A percentile compares a stretch with the other conserved stretches of the same genome.
phyloP scores from a whole-genome alignment of 441 rosid species.

The Aleurites moluccanus region DNA sequence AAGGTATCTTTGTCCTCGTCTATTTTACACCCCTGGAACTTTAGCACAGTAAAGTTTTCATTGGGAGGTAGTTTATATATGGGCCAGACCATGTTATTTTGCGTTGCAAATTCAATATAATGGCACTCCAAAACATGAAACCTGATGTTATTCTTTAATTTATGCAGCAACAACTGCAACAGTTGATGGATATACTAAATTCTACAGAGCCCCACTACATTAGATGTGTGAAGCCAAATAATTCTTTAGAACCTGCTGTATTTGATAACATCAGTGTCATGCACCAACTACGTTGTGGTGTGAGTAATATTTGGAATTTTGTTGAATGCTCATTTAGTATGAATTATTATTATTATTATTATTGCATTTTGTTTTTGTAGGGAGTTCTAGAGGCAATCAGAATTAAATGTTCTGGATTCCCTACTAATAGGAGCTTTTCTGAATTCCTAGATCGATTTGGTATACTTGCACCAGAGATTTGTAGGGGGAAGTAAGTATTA shows the following conservation, averaged over 20 bases:
- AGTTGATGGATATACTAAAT: slow-evolving; percentile 82
- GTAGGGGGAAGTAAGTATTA: slow-evolving; percentile 54
- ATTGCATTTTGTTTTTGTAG: slow-evolving; percentile 40
- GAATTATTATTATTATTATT: slow-evolving; percentile 8
- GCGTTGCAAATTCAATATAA: slow-evolving; percentile 9
- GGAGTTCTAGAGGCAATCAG: slow-evolving; percentile 97
- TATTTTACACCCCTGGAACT: slow-evolving; percentile 14
- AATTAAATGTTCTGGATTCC: slow-evolving; percentile 86
- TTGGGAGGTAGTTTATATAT: slow-evolving; percentile 10
- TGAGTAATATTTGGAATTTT: slow-evolving; percentile 43
- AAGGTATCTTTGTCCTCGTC: slow-evolving; percentile 48
- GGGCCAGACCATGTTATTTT: slow-evolving; percentile 21
- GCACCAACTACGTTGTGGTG: slow-evolving; percentile 95
- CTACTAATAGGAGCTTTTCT: slow-evolving; percentile 63
- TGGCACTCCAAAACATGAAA: slow-evolving; percentile 6
- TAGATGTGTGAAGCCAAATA: slow-evolving; percentile 97
- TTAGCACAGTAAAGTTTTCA: slow-evolving; percentile 7
- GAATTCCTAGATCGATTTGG: slow-evolving; percentile 68
- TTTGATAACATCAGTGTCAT: slow-evolving; percentile 66
- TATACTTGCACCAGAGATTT: slow-evolving; percentile 68
- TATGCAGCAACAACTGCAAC: slow-evolving; percentile 85
- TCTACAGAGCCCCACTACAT: slow-evolving; percentile 87
- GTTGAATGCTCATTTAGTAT: slow-evolving; percentile 16
- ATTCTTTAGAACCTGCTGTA: slow-evolving; percentile 57
- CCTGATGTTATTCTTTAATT: slow-evolving; percentile 35